Evolutionary conservation across 129 eudicot species (phyloP).

Genomic region (Gnaphalium uliginosum): DNA sequence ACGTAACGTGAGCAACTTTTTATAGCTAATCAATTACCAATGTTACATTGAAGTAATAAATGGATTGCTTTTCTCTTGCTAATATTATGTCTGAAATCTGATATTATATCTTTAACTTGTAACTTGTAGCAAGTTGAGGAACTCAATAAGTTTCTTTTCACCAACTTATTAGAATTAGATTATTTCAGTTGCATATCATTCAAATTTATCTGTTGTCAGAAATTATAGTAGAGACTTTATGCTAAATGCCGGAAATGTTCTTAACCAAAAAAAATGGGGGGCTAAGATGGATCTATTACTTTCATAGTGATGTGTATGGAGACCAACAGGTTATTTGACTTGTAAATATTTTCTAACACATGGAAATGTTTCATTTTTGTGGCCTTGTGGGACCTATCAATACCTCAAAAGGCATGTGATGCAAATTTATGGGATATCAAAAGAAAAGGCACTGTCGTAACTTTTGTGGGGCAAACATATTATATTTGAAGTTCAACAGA

Average conservation of each 20-base stretch:
- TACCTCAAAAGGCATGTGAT: neutral
- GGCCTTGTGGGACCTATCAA: neutral
- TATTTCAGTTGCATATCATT: neutral
- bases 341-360: neutral
- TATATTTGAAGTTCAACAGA: neutral
- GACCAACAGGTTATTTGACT: neutral
- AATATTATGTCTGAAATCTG: neutral
- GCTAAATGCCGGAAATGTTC: no score
- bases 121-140: neutral
- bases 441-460: neutral
- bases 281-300: no score
- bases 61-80: slow-evolving; percentile 6
- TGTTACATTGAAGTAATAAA: slow-evolving; percentile 10
- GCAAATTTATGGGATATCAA: neutral
- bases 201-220: neutral
- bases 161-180: neutral
- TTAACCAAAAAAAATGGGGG: no score
- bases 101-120: neutral
- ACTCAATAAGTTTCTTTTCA: neutral
- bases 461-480: neutral
- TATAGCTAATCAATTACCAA: neutral
- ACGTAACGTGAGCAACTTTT: slow-evolving; percentile 59
- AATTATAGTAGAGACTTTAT: neutral
- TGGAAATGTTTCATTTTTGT: neutral
- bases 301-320: neutral